These are phyloP conservation scores for Cercospora sesami DNA, from an alignment of 2,329 filamentous ascomycete species.

Conservation along the genomic window DNA sequence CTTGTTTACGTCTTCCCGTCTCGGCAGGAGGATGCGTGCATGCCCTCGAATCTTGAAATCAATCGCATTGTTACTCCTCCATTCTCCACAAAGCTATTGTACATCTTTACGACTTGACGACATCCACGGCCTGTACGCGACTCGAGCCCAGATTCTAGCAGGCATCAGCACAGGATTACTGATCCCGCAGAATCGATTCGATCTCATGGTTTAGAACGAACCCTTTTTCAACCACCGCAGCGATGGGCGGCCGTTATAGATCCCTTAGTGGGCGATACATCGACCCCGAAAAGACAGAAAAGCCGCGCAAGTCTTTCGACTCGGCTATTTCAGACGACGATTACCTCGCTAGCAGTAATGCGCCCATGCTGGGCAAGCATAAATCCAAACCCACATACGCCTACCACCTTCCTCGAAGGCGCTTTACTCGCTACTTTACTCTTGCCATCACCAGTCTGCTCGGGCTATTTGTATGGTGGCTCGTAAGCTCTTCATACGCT, in stretches of 20 bases:
- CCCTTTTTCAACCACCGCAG: not conserved
- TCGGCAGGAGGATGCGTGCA: not conserved
- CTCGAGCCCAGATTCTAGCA: not conserved
- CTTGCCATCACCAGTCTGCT: slow-evolving; percentile 68
- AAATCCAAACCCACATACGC: slow-evolving; percentile 35
- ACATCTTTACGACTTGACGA: slow-evolving; percentile 9
- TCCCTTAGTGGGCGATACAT: slow-evolving; percentile 37
- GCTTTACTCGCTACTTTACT: slow-evolving; percentile 77
- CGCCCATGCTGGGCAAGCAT: slow-evolving; percentile 37
- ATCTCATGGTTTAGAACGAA: not conserved
- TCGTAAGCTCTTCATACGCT: slow-evolving; percentile 55
- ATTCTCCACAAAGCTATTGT: slow-evolving; percentile 1
- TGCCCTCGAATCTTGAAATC: not conserved
- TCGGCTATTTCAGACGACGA: slow-evolving; percentile 26
- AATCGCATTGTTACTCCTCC: not conserved
- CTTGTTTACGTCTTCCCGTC: not conserved
- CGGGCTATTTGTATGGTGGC: slow-evolving; percentile 71
- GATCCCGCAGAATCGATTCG: not conserved
- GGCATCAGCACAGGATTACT: not conserved
- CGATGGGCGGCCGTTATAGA: slow-evolving; percentile 34
- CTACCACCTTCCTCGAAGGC: slow-evolving; percentile 47
- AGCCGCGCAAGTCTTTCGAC: slow-evolving; percentile 34
- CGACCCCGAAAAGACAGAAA: slow-evolving; percentile 43
- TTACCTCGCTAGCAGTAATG: slow-evolving; percentile 36
- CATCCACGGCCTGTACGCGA: not conserved